phyloP scores from a whole-genome alignment of 75 land plant genomes.

The Selaginella moellendorffii region DNA sequence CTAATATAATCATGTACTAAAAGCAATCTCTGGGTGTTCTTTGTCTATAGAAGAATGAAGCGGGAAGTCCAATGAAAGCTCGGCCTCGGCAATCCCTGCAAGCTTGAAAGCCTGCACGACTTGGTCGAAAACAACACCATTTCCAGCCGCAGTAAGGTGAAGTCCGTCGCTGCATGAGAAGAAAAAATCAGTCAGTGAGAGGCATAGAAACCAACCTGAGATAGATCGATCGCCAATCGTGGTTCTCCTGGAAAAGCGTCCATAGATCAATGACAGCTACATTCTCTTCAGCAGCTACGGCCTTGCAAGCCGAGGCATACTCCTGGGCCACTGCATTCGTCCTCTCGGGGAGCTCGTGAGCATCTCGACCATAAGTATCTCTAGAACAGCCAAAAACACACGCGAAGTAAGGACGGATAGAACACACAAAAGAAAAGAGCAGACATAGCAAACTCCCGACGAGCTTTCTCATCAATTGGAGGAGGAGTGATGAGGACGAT shows the following conservation, averaged over 20 bases:
- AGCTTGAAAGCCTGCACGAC: slow-evolving; percentile 25
- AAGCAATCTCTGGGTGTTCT: slow-evolving; percentile 21
- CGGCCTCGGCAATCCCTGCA: slow-evolving; percentile 2
- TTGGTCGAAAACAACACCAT: slow-evolving; percentile 44
- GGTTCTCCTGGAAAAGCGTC: slow-evolving; percentile 45
- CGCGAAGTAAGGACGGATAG: neutral
- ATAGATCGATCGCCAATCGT: slow-evolving; percentile 35
- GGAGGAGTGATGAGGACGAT: slow-evolving; percentile 62
- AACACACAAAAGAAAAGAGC: neutral
- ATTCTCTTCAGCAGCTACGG: slow-evolving; percentile 30
- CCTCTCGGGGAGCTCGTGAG: slow-evolving; percentile 46
- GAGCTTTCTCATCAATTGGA: slow-evolving; percentile 65
- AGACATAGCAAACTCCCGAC: slow-evolving; percentile 18
- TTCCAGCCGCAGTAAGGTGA: slow-evolving; percentile 61
- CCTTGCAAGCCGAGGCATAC: slow-evolving; percentile 41
- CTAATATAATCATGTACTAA: too few species aligned
- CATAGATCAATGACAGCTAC: slow-evolving; percentile 47
- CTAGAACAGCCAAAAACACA: too few species aligned
- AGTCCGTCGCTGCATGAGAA: slow-evolving; percentile 57
- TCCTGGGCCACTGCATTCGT: slow-evolving; percentile 46
- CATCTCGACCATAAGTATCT: slow-evolving; percentile 54
- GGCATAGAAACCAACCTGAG: slow-evolving; percentile 27
- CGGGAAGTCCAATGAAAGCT: slow-evolving; percentile 36
- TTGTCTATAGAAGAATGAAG: slow-evolving; percentile 25
- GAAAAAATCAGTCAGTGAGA: neutral